Conservation (phyloP, 768 basidiomycete species). For the Thelephora ganbajun region DNA sequence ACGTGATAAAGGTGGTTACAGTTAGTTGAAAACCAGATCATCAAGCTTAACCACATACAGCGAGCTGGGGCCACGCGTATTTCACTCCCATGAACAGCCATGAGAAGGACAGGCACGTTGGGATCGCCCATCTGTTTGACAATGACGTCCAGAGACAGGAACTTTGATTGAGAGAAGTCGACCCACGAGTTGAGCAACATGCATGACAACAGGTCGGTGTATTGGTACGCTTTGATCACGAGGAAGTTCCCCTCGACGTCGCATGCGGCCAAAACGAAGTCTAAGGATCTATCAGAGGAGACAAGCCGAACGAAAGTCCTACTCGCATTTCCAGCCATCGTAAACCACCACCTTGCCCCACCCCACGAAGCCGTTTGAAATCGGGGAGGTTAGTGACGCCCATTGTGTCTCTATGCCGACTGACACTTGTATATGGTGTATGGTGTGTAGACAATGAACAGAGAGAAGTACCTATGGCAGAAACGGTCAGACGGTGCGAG, state of each 20-base stretch:
- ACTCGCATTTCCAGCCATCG: constrained; percentile 86
- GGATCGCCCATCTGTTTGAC: constrained; percentile 66
- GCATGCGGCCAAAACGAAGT: constrained; percentile 62
- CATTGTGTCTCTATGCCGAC: constrained; percentile 11
- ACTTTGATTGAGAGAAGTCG: neutral
- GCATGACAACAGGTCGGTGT: constrained; percentile 76
- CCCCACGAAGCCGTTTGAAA: constrained; percentile 65
- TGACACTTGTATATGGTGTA: constrained; percentile 82
- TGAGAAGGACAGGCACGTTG: constrained; percentile 70
- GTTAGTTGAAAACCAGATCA: neutral
- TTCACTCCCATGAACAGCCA: constrained; percentile 71
- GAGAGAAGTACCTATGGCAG: constrained; percentile 52
- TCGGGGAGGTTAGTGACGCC: neutral
- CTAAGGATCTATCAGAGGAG: constrained; percentile 21
- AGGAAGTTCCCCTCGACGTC: constrained; percentile 86
- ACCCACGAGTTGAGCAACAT: constrained; percentile 80
- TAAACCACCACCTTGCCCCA: constrained; percentile 60
- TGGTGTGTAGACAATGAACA: constrained; percentile 68
- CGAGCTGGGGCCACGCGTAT: constrained; percentile 75
- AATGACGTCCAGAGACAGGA: constrained; percentile 1
- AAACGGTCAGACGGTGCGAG: neutral
- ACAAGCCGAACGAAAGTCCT: neutral
- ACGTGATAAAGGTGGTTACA: neutral
- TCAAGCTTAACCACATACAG: constrained; percentile 28
- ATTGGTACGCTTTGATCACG: constrained; percentile 77